phyloP scores from a whole-genome alignment of 371 early-diverging fungal genomes.

The Basidiobolus meristosporus region DNA sequence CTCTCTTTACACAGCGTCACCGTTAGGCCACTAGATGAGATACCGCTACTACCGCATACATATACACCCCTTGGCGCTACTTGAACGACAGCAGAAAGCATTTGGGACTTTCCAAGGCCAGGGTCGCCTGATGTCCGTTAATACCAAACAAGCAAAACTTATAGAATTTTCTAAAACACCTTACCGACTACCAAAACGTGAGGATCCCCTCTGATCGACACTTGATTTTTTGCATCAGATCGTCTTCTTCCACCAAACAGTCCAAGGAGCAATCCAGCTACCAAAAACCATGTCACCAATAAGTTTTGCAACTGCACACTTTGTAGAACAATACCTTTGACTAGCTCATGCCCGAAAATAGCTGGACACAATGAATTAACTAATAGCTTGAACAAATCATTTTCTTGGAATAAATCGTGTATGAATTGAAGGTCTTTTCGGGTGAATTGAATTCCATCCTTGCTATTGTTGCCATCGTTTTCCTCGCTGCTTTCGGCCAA shows the following conservation, averaged over 20 bases:
- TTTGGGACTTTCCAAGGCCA: conserved; percentile 87
- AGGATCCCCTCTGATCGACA: conserved; percentile 57
- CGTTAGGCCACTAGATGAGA: conserved; percentile 58
- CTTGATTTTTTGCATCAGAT: conserved; percentile 58
- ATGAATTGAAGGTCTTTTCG: conserved; percentile 71
- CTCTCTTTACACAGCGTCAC: conserved; percentile 55
- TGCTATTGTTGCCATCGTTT: conserved; percentile 9
- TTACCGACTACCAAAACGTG: conserved; percentile 11
- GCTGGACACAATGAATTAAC: conserved; percentile 84
- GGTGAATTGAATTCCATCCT: conserved; percentile 34
- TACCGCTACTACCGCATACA: conserved; percentile 84
- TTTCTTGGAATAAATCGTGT: conserved; percentile 42
- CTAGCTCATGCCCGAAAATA: conserved; percentile 89
- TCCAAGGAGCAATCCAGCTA: conserved; percentile 47
- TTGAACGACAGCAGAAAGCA: conserved; percentile 66
- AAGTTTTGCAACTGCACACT: not conserved
- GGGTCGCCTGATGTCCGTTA: conserved; percentile 72
- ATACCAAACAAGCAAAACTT: conserved; percentile 31
- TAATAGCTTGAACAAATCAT: conserved; percentile 61
- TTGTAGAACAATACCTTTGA: conserved; percentile 60
- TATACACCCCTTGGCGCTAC: conserved; percentile 79
- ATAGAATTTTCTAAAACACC: conserved; percentile 41
- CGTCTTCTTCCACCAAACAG: conserved; percentile 63
- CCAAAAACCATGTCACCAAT: conserved; percentile 1
- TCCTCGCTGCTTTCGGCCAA: not conserved